phyloP scores from a whole-genome alignment of 2,329 filamentous ascomycete genomes.

The Ilyonectria sp. region DNA sequence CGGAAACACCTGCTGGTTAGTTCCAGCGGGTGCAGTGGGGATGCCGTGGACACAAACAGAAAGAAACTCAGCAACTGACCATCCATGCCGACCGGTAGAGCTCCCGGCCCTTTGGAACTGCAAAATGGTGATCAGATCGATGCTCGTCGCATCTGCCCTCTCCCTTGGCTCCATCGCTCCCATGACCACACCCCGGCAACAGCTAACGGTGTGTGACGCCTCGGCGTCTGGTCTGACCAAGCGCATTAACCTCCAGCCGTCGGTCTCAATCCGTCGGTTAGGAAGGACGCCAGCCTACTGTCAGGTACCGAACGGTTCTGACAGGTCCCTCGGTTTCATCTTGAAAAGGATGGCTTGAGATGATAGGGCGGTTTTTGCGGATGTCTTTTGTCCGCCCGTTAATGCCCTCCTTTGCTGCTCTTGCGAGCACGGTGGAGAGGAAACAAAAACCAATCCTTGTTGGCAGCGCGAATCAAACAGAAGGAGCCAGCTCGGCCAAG shows the following conservation, averaged over 20 bases:
- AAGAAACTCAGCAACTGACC: conserved; percentile 62
- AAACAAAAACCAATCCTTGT: conserved; percentile 96
- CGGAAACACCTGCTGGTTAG: conserved; percentile 58
- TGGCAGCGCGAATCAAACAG: conserved; percentile 87
- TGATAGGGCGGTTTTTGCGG: conserved; percentile 88
- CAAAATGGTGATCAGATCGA: conserved; percentile 26
- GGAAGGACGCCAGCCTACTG: conserved; percentile 65
- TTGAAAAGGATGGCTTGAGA: conserved; percentile 64
- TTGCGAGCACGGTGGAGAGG: conserved; percentile 71
- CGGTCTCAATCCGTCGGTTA: conserved; percentile 58
- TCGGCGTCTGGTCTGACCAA: conserved; percentile 66
- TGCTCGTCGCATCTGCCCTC: conserved; percentile 43
- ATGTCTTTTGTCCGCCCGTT: conserved; percentile 92
- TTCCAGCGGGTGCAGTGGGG: conserved; percentile 54
- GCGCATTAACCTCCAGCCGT: conserved; percentile 69
- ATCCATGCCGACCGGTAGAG: conserved; percentile 56
- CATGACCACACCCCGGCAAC: conserved; percentile 59
- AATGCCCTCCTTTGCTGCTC: conserved; percentile 73
- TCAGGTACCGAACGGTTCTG: conserved; percentile 48
- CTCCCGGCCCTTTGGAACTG: conserved; percentile 60
- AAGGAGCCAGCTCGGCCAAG: conserved; percentile 66
- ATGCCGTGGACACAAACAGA: conserved; percentile 63
- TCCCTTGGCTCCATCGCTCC: conserved; percentile 52
- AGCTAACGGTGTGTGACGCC: conserved; percentile 62
- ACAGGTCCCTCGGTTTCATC: conserved; percentile 62